Conservation (phyloP, 495 filamentous ascomycete genomes). For the Trichoderma asperelloides region DNA sequence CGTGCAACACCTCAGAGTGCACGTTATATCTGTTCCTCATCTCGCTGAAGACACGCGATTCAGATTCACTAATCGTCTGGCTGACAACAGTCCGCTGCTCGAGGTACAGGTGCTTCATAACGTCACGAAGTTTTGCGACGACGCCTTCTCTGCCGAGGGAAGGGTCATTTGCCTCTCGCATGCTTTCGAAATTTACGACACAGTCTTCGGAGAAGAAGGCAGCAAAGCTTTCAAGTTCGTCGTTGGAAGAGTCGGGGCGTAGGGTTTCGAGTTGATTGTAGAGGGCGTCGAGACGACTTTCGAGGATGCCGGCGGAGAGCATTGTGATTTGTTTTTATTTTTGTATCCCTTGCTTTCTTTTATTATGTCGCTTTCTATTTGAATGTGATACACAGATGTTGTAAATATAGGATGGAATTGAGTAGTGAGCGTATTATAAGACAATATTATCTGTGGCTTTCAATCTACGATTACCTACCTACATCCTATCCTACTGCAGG, state of each 20-base stretch:
- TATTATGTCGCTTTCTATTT: too few species aligned
- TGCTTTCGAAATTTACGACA: constrained; percentile 15
- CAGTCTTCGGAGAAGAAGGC: constrained; percentile 15
- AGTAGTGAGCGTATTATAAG: too few species aligned
- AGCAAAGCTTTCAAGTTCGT: constrained; percentile 13
- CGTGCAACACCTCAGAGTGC: constrained; percentile 2
- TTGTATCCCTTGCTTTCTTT: not conserved
- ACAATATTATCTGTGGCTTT: too few species aligned
- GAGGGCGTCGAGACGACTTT: constrained; percentile 12
- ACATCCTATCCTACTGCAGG: too few species aligned
- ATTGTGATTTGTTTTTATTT: not conserved
- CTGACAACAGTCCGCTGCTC: not conserved
- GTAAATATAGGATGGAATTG: too few species aligned
- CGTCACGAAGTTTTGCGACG: constrained; percentile 5
- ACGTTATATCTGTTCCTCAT: constrained; percentile 12
- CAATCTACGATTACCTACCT: too few species aligned
- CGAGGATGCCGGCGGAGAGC: not conserved
- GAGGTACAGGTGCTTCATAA: not conserved
- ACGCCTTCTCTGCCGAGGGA: constrained; percentile 12
- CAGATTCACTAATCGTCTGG: not conserved
- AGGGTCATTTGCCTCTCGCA: constrained; percentile 14
- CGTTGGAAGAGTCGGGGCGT: constrained; percentile 10
- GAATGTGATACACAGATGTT: too few species aligned
- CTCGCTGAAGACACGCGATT: constrained; percentile 12
- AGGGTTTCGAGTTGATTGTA: constrained; percentile 13